phyloP scores from a whole-genome alignment of 2,329 filamentous ascomycete species.

The Mycosphaerella sp. region DNA sequence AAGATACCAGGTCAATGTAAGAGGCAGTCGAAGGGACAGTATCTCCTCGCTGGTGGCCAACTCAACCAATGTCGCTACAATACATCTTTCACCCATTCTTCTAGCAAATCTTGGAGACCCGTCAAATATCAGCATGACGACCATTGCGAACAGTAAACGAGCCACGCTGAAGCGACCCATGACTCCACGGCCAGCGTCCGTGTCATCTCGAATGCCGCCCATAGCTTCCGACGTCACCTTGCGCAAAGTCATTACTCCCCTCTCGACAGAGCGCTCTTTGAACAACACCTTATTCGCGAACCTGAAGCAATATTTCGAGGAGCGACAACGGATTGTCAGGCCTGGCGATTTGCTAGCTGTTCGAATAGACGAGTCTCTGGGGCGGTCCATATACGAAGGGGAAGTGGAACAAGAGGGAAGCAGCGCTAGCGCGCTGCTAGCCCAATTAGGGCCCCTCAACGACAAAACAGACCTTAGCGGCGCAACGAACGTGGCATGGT shows the following conservation, averaged over 20 bases:
- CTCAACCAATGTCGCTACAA: constrained; percentile 53
- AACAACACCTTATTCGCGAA: constrained; percentile 82
- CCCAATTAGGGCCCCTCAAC: constrained; percentile 19
- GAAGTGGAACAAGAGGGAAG: constrained; percentile 65
- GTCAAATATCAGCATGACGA: constrained; percentile 70
- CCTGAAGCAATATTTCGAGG: constrained; percentile 82
- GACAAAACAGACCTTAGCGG: constrained; percentile 50
- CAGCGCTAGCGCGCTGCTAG: constrained; percentile 38
- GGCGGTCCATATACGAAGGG: constrained; percentile 71
- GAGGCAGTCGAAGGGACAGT: constrained; percentile 48
- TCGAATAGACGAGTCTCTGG: constrained; percentile 78
- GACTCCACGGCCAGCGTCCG: constrained; percentile 29
- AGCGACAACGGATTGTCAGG: constrained; percentile 73
- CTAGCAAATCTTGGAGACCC: constrained; percentile 78
- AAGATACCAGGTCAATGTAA: constrained; percentile 50
- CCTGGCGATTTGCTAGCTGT: constrained; percentile 84
- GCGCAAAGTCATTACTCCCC: constrained; percentile 79
- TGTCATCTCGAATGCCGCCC: constrained; percentile 49
- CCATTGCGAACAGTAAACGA: constrained; percentile 42
- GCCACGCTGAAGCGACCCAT: constrained; percentile 40
- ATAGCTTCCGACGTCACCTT: constrained; percentile 74
- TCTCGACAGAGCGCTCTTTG: constrained; percentile 76
- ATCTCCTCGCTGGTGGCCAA: constrained; percentile 45
- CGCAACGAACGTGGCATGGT: constrained; percentile 69
- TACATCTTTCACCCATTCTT: constrained; percentile 78